Evolutionary conservation across 306 rosid genomes (phyloP).

Genomic region (Quercus bicolor): DNA sequence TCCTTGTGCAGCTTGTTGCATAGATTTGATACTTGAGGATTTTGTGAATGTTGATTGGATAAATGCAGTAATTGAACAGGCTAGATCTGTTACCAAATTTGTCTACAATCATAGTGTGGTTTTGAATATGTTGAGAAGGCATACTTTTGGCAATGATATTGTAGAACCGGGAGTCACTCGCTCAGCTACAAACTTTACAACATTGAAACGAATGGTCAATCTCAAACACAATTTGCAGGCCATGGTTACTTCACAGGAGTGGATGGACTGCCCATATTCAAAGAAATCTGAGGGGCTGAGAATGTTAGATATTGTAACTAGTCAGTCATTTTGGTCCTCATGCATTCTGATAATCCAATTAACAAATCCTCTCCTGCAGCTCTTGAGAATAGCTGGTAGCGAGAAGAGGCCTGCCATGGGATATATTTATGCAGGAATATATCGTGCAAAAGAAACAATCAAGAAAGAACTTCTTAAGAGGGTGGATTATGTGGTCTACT

Average conservation of each 20-base stretch:
- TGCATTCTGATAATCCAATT: conserved; percentile 59
- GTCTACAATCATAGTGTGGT: conserved; percentile 67
- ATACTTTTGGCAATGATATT: conserved; percentile 68
- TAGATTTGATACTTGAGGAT: conserved; percentile 70
- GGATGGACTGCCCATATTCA: conserved; percentile 74
- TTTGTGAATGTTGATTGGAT: conserved; percentile 77
- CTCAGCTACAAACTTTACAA: conserved; percentile 58
- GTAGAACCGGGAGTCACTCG: conserved; percentile 63
- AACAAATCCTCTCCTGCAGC: conserved; percentile 68
- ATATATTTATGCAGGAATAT: conserved; percentile 76
- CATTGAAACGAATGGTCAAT: conserved; percentile 75
- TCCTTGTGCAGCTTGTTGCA: conserved; percentile 64
- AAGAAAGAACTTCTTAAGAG: conserved; percentile 66
- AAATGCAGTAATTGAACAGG: conserved; percentile 60
- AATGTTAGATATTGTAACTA: conserved; percentile 67
- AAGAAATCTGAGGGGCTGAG: conserved; percentile 78
- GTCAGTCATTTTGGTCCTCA: conserved; percentile 84
- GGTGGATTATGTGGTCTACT: conserved; percentile 75
- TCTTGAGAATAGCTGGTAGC: conserved; percentile 56
- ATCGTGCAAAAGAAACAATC: conserved; percentile 74
- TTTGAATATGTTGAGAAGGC: conserved; percentile 74
- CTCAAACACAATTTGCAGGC: conserved; percentile 76
- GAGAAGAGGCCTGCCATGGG: conserved; percentile 90
- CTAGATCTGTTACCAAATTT: conserved; percentile 73
- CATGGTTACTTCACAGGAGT: conserved; percentile 85